A percentile compares a stretch with the other conserved stretches of the same genome.
These are phyloP conservation scores for Kwoniella bestiolae DNA, from an alignment of 768 basidiomycete species.

Conservation along the genomic window DNA sequence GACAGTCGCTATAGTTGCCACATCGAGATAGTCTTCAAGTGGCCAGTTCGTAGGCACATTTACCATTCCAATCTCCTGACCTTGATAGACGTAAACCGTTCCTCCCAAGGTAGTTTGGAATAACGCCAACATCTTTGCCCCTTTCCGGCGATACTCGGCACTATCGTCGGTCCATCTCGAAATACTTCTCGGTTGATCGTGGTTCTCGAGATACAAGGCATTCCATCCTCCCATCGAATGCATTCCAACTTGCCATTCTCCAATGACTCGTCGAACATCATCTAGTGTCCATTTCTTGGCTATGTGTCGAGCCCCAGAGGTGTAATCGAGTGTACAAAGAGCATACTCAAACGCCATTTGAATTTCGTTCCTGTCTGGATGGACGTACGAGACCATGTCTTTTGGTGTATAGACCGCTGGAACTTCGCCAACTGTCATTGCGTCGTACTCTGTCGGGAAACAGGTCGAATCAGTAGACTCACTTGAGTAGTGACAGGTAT, in stretches of 20 bases:
- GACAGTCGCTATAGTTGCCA: slow-evolving; percentile 60
- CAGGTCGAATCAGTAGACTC: no score
- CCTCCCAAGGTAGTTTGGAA: slow-evolving; percentile 68
- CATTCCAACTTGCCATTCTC: slow-evolving; percentile 66
- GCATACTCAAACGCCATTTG: no score
- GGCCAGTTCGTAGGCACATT: slow-evolving; percentile 63
- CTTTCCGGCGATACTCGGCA: slow-evolving; percentile 61
- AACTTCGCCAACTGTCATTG: no score
- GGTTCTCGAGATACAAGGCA: slow-evolving; percentile 13
- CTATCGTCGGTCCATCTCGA: slow-evolving; percentile 70
- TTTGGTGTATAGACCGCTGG: no score
- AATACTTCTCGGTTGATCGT: slow-evolving; percentile 60
- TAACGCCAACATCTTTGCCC: slow-evolving; percentile 70
- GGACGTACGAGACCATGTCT: no score
- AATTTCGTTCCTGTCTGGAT: no score
- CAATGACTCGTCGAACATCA: slow-evolving; percentile 61
- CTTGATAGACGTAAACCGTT: slow-evolving; percentile 77
- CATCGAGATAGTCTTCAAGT: slow-evolving; percentile 74
- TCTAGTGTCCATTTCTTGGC: slow-evolving; percentile 66
- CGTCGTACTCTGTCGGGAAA: no score
- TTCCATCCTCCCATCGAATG: slow-evolving; percentile 70
- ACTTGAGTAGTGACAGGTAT: no score
- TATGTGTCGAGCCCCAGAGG: no score
- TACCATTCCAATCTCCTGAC: slow-evolving; percentile 70
- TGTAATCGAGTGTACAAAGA: no score